Conservation (phyloP, 352 stramenopile genomes). For the Phytopythium kandeliae region DNA sequence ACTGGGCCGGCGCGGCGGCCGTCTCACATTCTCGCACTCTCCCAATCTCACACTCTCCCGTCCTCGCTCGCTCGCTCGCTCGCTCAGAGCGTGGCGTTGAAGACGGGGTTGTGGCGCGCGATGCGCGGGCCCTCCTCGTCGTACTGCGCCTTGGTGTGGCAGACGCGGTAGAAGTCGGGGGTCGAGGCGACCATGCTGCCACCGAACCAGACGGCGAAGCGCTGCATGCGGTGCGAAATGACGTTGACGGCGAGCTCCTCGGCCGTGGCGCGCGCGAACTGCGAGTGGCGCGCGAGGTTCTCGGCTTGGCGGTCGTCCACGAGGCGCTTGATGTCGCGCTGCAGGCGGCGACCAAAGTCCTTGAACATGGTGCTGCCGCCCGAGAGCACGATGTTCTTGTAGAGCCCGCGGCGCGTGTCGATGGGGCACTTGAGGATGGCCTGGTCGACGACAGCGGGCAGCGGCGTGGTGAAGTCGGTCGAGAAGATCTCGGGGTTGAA, state of each 20-base stretch:
- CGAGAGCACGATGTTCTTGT: slow-evolving; percentile 96
- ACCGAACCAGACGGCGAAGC: slow-evolving; percentile 95
- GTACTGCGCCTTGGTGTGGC: slow-evolving; percentile 96
- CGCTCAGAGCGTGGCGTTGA: slow-evolving; percentile 90
- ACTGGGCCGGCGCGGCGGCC: too few species aligned
- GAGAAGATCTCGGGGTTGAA: slow-evolving; percentile 97
- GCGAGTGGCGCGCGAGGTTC: slow-evolving; percentile 80
- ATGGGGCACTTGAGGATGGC: slow-evolving; percentile 95
- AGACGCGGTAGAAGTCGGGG: slow-evolving; percentile 92
- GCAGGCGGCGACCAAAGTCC: slow-evolving; percentile 92
- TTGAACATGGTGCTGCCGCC: slow-evolving; percentile 97
- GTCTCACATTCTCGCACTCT: too few species aligned
- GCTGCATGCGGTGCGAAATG: slow-evolving; percentile 92
- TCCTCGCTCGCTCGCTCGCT: not conserved
- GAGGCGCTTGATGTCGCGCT: slow-evolving; percentile 93
- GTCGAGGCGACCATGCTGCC: slow-evolving; percentile 93
- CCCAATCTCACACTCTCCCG: too few species aligned
- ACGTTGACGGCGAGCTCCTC: slow-evolving; percentile 92
- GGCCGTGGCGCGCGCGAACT: slow-evolving; percentile 56
- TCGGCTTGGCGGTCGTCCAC: slow-evolving; percentile 87
- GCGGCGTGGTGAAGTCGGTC: slow-evolving; percentile 89
- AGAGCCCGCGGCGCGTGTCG: slow-evolving; percentile 90
- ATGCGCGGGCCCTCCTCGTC: slow-evolving; percentile 95
- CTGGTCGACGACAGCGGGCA: slow-evolving; percentile 94
- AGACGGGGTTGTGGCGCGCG: slow-evolving; percentile 93